A percentile compares a stretch with the other conserved stretches of the same genome.
Evolutionary conservation across 352 stramenopile genomes (phyloP).

Genomic region (Bremia lactucae): DNA sequence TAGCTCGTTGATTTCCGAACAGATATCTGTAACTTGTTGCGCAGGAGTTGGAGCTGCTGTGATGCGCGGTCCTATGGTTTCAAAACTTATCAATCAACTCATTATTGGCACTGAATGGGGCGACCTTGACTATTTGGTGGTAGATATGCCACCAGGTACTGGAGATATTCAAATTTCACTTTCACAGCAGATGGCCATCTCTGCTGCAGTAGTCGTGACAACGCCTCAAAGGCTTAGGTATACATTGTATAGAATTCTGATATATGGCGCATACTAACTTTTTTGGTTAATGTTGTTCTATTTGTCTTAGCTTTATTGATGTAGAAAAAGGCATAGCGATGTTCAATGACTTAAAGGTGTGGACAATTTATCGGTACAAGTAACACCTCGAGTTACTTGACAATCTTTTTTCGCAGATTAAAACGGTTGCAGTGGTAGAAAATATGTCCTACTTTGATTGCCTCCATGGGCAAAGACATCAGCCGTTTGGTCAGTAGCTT

Average conservation of each 20-base stretch:
- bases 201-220: slow-evolving; percentile 96
- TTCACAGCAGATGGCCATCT: slow-evolving; percentile 95
- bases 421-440: slow-evolving; percentile 94
- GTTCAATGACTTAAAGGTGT: slow-evolving; percentile 93
- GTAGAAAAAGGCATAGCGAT: slow-evolving; percentile 98
- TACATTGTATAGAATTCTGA: not conserved
- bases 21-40: not conserved
- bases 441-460: slow-evolving; percentile 99
- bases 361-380: not conserved
- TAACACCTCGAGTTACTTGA: not conserved
- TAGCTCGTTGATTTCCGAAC: not conserved
- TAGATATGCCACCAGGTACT: slow-evolving; percentile 98
- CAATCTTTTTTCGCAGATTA: slow-evolving; percentile 55
- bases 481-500: slow-evolving; percentile 54
- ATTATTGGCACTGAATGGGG: slow-evolving; percentile 94
- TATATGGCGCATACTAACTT: not conserved
- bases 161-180: slow-evolving; percentile 99
- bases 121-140: slow-evolving; percentile 98
- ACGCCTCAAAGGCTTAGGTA: slow-evolving; percentile 94
- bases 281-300: not conserved
- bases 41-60: slow-evolving; percentile 79
- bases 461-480: slow-evolving; percentile 75
- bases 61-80: slow-evolving; percentile 97
- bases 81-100: slow-evolving; percentile 95
- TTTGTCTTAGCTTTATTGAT: slow-evolving; percentile 90